Base-by-base conservation (phyloP, 75 land plant genomes). In the Gnetum montanum region DNA sequence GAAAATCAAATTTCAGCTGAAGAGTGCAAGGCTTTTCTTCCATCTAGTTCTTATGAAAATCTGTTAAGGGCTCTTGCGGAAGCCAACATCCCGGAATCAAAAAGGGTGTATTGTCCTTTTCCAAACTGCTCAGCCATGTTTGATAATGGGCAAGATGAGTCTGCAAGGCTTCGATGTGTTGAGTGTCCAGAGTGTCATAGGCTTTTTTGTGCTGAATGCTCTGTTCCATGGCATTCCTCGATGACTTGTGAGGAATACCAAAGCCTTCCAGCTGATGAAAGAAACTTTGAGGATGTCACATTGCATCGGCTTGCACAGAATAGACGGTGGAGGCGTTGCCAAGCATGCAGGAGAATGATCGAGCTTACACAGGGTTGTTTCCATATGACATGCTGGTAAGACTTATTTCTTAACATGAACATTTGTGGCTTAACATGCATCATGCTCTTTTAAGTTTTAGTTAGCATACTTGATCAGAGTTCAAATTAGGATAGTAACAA, bases 331-430 rank as follows among this genome's bases (percentile, higher is more conserved):
- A 62, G 59, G 62, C 77, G 79, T 31, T 91, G 97, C 37, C 72
- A 75, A 8, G 59, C 64, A 13, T 91, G 97, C 73, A 58, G 78
- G 41, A 67, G 70, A 31, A 78, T 60, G 66, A 90, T 91, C 53
- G 97, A 91, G 69, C 86, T 71, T 58, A 72, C 67, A 7, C 63
- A 72, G 8, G 93, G 97, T n/a, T 91, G 97, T 50, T 49, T 70
- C 44, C 78, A 78, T 62, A 81, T 91, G 58, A 71, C 68, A 18
- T 90, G 96, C 79, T 71, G 87, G 96, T 86, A 76, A 56, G 73
- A 23, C 31, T 35, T 26, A 27, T 16, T n/a, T n/a, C n/a, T n/a
- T n/a, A n/a, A n/a, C n/a, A n/a, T n/a, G n/a, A n/a, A n/a, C n/a
- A n/a, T n/a, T n/a, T n/a, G n/a, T n/a, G n/a, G n/a, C n/a, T n/a